Evolutionary conservation across 2,329 filamentous ascomycete genomes (phyloP).

Genomic region (Aspergillus phoenicis): DNA sequence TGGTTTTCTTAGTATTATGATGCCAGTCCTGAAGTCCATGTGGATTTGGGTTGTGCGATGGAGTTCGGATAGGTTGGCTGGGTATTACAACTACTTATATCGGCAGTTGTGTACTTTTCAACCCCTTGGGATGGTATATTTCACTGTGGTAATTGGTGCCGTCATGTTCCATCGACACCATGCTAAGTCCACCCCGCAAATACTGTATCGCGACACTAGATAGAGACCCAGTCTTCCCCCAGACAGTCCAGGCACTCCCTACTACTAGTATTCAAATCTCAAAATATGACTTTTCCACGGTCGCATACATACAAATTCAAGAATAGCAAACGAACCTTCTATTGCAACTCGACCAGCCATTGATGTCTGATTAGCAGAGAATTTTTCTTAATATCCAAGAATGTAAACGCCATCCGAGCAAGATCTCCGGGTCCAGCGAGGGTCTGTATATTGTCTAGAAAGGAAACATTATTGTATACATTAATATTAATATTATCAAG

Average conservation of each 20-base stretch:
- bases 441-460: constrained; percentile 2
- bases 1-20: background rate
- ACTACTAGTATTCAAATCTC: no score
- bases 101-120: background rate
- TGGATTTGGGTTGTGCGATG: background rate
- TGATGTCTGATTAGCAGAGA: no score
- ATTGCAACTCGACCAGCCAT: background rate
- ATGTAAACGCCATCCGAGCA: background rate
- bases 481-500: constrained; percentile 9
- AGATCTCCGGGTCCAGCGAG: background rate
- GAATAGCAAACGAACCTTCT: background rate
- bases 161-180: background rate
- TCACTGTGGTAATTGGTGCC: background rate
- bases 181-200: constrained; percentile 7
- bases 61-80: background rate
- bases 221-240: constrained; percentile 9
- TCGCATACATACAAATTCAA: background rate
- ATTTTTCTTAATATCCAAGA: background rate
- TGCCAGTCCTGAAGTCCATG: background rate
- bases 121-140: background rate
- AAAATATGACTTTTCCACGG: background rate
- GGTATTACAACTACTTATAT: background rate
- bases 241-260: background rate
- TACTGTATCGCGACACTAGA: constrained; percentile 6
- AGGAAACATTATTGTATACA: constrained; percentile 8